Percentiles rank a stretch among this genome's conserved stretches.
phyloP scores from a whole-genome alignment of 371 early-diverging fungal genomes.

The Neoconidiobolus thromboides region DNA sequence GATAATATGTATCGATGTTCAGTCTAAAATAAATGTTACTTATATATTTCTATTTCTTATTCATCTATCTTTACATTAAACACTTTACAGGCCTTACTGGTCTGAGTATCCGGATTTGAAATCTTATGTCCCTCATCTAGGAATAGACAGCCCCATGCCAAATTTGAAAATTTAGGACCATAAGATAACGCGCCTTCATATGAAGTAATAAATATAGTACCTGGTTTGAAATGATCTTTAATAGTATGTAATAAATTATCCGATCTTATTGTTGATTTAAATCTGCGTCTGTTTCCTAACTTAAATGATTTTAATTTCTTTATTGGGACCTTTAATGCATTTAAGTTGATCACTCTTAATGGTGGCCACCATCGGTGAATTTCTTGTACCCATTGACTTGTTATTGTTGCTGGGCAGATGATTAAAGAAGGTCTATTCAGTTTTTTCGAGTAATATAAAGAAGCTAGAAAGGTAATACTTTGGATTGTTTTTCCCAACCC shows the following conservation, averaged over 20 bases:
- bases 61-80: conserved; percentile 13
- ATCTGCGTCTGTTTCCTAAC: background rate
- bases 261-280: conserved; percentile 6
- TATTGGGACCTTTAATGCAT: conserved; percentile 63
- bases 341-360: conserved; percentile 71
- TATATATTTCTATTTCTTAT: background rate
- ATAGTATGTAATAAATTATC: conserved; percentile 4
- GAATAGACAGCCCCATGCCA: conserved; percentile 77
- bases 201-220: conserved; percentile 76
- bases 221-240: conserved; percentile 13
- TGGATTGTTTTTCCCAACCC: conserved; percentile 97
- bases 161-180: conserved; percentile 33
- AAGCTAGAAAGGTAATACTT: conserved; percentile 61
- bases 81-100: conserved; percentile 70
- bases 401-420: conserved; percentile 89
- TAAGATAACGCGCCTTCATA: conserved; percentile 65
- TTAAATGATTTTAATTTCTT: conserved; percentile 8
- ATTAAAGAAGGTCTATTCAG: conserved; percentile 42
- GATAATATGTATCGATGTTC: conserved; percentile 77
- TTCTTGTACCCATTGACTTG: conserved; percentile 93
- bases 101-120: conserved; percentile 82
- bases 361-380: conserved; percentile 93
- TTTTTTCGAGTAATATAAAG: conserved; percentile 34
- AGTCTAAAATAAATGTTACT: conserved; percentile 22
- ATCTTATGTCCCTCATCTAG: conserved; percentile 98